These are phyloP conservation scores for Clonostachys sp. DNA, from an alignment of 2,329 filamentous ascomycete genomes.

Conservation along the genomic window DNA sequence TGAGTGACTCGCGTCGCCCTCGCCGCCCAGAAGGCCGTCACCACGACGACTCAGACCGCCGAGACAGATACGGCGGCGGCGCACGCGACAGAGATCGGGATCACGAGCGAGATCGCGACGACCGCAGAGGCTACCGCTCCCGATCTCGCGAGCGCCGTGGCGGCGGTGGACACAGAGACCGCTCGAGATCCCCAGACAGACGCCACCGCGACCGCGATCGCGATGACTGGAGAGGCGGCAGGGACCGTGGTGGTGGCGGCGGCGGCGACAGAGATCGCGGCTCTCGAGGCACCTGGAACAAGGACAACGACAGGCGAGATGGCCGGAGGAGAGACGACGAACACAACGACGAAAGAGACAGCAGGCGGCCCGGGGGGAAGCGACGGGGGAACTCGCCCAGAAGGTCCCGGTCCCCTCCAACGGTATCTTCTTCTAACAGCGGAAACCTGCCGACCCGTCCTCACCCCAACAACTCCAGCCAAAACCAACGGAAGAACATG, in stretches of 20 bases:
- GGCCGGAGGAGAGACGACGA: conserved; percentile 10
- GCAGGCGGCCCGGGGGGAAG: conserved; percentile 1
- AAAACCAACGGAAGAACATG: not conserved
- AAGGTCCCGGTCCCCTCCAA: not conserved
- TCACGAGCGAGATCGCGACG: conserved; percentile 14
- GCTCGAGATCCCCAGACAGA: conserved; percentile 23
- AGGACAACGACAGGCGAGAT: conserved; percentile 3
- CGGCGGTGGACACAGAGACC: conserved; percentile 15
- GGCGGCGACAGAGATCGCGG: not conserved
- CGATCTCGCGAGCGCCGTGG: conserved; percentile 22
- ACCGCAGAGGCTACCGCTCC: conserved; percentile 22
- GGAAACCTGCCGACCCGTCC: not conserved
- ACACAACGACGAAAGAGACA: conserved; percentile 16
- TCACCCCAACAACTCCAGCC: not conserved
- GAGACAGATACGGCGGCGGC: conserved; percentile 18
- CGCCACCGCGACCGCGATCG: conserved; percentile 25
- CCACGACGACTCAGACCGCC: conserved; percentile 52
- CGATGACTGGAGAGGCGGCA: conserved; percentile 7
- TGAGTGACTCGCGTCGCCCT: conserved; percentile 24
- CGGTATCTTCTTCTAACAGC: not conserved
- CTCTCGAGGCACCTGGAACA: not conserved
- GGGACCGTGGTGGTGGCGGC: not conserved
- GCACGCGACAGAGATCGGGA: conserved; percentile 21
- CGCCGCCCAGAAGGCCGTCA: conserved; percentile 49
- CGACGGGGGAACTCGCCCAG: no score